A percentile compares a stretch with the other conserved stretches of the same genome.
Conservation (phyloP, 192 early-diverging fungal species). For the Hyaloraphidium curvatum region DNA sequence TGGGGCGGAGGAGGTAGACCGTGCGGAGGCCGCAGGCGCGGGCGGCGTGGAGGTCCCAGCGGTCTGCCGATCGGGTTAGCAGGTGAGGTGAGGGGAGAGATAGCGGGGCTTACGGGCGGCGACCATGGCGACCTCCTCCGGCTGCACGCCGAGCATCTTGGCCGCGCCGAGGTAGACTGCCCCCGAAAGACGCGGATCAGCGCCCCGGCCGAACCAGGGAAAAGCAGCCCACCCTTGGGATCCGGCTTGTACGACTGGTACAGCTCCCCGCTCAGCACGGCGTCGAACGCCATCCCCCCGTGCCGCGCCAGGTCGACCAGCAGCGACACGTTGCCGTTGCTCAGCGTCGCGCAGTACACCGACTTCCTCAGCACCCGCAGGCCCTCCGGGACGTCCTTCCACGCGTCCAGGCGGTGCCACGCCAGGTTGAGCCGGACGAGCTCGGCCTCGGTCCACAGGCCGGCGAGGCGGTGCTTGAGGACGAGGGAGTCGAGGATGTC, state of each 20-base stretch:
- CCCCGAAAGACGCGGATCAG: too few species aligned
- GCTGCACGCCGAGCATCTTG: background rate
- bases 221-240: too few species aligned
- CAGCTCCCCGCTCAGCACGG: background rate
- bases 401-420: background rate
- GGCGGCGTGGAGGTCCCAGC: conserved; percentile 1
- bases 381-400: too few species aligned
- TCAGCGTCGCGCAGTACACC: background rate
- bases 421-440: background rate
- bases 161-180: background rate
- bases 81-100: background rate
- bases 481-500: background rate
- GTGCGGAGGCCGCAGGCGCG: background rate
- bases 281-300: background rate
- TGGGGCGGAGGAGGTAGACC: background rate
- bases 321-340: background rate
- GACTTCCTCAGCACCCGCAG: background rate
- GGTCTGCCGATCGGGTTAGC: background rate
- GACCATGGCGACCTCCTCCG: conserved; percentile 1
- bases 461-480: background rate
- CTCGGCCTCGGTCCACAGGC: background rate
- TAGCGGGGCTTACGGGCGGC: background rate
- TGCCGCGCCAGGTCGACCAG: background rate
- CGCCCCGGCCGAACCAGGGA: too few species aligned
- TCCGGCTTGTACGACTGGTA: conserved; percentile 3